Conservation (phyloP, 2,329 filamentous ascomycete species). For the Chaetomiaceae sp. region DNA sequence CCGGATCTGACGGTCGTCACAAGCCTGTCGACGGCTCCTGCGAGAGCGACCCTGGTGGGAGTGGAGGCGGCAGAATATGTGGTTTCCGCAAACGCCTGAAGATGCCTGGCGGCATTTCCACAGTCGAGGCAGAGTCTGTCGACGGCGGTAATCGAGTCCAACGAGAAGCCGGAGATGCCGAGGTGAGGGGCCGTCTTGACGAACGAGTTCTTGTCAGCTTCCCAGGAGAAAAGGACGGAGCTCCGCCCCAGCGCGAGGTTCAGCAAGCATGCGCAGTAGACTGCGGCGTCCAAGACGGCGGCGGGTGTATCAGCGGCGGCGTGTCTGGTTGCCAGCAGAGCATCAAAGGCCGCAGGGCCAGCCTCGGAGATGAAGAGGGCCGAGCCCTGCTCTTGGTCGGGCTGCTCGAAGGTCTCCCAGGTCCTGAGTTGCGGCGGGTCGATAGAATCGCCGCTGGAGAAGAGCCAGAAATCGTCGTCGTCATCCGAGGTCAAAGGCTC, state of each 20-base stretch:
- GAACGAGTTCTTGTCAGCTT: conserved; percentile 50
- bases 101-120: conserved; percentile 43
- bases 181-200: conserved; percentile 42
- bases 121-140: conserved; percentile 45
- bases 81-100: conserved; percentile 44
- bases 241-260: conserved; percentile 66
- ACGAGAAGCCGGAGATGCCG: conserved; percentile 54
- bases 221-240: conserved; percentile 66
- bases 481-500: background rate
- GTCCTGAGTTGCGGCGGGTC: conserved; percentile 49
- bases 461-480: conserved; percentile 47
- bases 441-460: conserved; percentile 32
- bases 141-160: conserved; percentile 44
- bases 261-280: conserved; percentile 56
- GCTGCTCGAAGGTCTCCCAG: conserved; percentile 63
- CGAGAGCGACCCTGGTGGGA: conserved; percentile 49
- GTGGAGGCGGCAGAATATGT: conserved; percentile 43
- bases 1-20: conserved; percentile 47
- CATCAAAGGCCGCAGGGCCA: conserved; percentile 62
- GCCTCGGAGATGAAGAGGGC: conserved; percentile 63
- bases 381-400: conserved; percentile 35
- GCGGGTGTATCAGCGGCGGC: conserved; percentile 34
- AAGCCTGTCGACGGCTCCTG: conserved; percentile 45
- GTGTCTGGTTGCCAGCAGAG: conserved; percentile 45
- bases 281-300: conserved; percentile 43